Base-by-base conservation (phyloP, 1,284 basidiomycete species). In the Xerocomus nothofagi region DNA sequence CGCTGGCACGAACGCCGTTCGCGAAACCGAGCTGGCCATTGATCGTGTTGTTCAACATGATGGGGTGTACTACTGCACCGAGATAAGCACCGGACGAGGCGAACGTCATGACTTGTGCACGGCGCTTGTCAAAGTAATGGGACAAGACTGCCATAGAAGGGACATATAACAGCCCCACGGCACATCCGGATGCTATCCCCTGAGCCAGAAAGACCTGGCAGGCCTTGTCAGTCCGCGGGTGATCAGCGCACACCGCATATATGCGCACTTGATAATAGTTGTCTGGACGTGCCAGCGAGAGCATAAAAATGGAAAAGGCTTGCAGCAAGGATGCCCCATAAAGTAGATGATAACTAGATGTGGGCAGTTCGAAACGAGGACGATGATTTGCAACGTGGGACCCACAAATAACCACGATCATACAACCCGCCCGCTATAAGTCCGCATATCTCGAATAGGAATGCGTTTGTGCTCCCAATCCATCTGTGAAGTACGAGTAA, bases 381-480 rank as follows among this genome's bases (percentile, higher is more conserved):
- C 10, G 3, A 39, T 18, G 8, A 31, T n/a, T 2, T 21, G 20
- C 21, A 14, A 18, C 4, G 37, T 24, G 36, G 31, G 17, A 53
- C 69, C 48, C 47, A 68, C 68, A 72, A 70, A 49, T 72, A 61
- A 20, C 69, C 68, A 29, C 62, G 61, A 39, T 73, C 70, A 47
- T 65, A 71, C 14, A 74, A 18, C n/a, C 63, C 57, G 7, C 72
- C 72, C 0, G 65, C 60, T 24, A 65, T 24, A 15, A 73, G 56
- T 0, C 72, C 72, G 8, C 57, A 59, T 14, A 65, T 55, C 30
- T 77, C 70, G 26, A 73, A 67, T 18, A 78, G 57, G 51, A 71
- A 74, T 33, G 71, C 69, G 49, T 73, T 77, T 20, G 71, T 57
- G n/a, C 76, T 75, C 12, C 78, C 79, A 18, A 81, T 75, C 79